Percentiles rank a stretch among this genome's conserved stretches.
Conservation (phyloP, 768 basidiomycete genomes). For the Fibroporia radiculosa region DNA sequence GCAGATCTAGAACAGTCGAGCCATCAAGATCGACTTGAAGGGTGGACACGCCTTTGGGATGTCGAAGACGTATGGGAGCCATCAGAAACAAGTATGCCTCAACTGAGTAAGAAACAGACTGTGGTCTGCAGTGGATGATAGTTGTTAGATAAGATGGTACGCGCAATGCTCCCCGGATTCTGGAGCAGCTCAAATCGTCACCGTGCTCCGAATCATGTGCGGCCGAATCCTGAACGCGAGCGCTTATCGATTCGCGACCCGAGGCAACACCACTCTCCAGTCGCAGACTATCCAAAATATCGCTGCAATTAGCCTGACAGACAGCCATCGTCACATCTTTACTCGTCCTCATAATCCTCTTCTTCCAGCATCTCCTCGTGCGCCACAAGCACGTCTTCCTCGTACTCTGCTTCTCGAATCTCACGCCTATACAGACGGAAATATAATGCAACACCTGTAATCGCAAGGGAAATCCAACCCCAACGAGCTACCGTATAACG, state of each 20-base stretch:
- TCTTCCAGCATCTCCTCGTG: constrained; percentile 2
- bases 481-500: constrained; percentile 43
- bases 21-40: constrained; percentile 56
- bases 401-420: constrained; percentile 4
- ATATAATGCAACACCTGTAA: constrained; percentile 32
- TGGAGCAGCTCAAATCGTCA: background rate
- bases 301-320: too few species aligned
- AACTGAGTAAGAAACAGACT: background rate
- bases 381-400: constrained; percentile 12
- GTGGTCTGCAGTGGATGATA: background rate
- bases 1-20: constrained; percentile 67
- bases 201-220: too few species aligned
- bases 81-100: constrained; percentile 26
- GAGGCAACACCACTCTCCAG: too few species aligned
- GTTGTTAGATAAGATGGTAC: too few species aligned
- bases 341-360: background rate
- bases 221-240: too few species aligned
- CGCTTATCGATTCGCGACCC: too few species aligned
- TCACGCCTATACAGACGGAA: constrained; percentile 18
- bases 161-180: background rate
- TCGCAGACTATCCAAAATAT: too few species aligned
- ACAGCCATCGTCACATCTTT: too few species aligned
- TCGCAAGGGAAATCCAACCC: constrained; percentile 42
- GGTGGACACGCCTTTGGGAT: constrained; percentile 78
- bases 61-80: constrained; percentile 72